Evolutionary conservation across 139 green algal species (phyloP).

Genomic region (Picochlorum sp.): DNA sequence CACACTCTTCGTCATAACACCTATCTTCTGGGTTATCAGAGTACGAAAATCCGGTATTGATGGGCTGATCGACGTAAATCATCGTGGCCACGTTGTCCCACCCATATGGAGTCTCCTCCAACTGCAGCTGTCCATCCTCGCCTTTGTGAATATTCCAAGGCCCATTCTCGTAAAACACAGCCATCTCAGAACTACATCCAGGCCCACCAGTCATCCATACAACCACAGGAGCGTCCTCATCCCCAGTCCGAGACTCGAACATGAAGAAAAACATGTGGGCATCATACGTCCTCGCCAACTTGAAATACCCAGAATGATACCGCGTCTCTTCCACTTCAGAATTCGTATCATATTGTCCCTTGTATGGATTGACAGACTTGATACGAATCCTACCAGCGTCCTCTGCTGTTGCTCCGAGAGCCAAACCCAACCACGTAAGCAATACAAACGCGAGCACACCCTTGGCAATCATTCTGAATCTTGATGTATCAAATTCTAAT

Average conservation of each 20-base stretch:
- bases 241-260: conserved; percentile 49
- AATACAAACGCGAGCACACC: no score
- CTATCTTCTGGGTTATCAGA: conserved; percentile 33
- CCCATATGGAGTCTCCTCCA: conserved; percentile 54
- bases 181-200: conserved; percentile 85
- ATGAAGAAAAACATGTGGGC: conserved; percentile 88
- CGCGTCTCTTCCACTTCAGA: no score
- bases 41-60: conserved; percentile 89
- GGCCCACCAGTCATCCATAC: conserved; percentile 82
- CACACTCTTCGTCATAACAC: conserved; percentile 54
- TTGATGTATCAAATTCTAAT: no score
- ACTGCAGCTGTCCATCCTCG: conserved; percentile 18
- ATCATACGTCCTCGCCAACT: conserved; percentile 45
- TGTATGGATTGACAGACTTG: no score
- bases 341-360: no score
- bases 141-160: conserved; percentile 71
- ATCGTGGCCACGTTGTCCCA: conserved; percentile 19
- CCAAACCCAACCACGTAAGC: no score
- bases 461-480: no score
- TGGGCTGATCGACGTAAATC: conserved; percentile 77
- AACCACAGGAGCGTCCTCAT: conserved; percentile 44
- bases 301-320: conserved; percentile 51
- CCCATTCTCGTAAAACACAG: conserved; percentile 66
- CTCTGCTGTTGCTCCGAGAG: no score
- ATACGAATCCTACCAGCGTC: no score